These are phyloP conservation scores for Pugionium dolabratum DNA, from an alignment of 345 rosid genomes.

Conservation along the genomic window DNA sequence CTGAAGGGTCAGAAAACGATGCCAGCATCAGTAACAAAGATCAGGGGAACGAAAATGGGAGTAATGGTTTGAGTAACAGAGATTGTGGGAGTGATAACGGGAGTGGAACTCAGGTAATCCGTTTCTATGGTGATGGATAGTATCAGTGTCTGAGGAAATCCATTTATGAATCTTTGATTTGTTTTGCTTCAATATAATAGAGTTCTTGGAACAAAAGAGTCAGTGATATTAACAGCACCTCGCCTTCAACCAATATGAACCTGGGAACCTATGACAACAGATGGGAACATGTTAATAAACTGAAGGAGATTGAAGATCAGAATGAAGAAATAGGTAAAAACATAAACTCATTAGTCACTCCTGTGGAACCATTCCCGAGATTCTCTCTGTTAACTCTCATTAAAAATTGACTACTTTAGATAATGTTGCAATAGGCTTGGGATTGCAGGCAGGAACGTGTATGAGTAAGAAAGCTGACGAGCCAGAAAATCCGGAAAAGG, in stretches of 20 bases:
- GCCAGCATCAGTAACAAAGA: conserved; percentile 43
- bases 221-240: conserved; percentile 50
- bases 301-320: conserved; percentile 41
- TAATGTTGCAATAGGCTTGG: conserved; percentile 36
- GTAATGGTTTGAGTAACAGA: conserved; percentile 41
- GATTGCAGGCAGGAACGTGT: conserved; percentile 36
- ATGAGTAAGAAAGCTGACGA: conserved; percentile 11
- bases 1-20: conserved; percentile 48
- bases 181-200: conserved; percentile 39
- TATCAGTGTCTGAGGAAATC: neutral
- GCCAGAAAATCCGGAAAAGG: conserved; percentile 34
- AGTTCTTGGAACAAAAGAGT: conserved; percentile 70
- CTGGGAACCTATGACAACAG: conserved; percentile 41
- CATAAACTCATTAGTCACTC: conserved; percentile 4
- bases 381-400: conserved; percentile 8
- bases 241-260: conserved; percentile 45
- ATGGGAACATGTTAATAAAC: conserved; percentile 33
- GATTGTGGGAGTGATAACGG: conserved; percentile 67
- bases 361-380: neutral
- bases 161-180: neutral
- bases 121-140: conserved; percentile 1
- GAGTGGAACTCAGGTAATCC: conserved; percentile 75
- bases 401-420: conserved; percentile 24
- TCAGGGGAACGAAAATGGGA: conserved; percentile 50
- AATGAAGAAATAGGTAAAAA: conserved; percentile 44